phyloP scores from a whole-genome alignment of 768 basidiomycete genomes.

The Astraeus odoratus region DNA sequence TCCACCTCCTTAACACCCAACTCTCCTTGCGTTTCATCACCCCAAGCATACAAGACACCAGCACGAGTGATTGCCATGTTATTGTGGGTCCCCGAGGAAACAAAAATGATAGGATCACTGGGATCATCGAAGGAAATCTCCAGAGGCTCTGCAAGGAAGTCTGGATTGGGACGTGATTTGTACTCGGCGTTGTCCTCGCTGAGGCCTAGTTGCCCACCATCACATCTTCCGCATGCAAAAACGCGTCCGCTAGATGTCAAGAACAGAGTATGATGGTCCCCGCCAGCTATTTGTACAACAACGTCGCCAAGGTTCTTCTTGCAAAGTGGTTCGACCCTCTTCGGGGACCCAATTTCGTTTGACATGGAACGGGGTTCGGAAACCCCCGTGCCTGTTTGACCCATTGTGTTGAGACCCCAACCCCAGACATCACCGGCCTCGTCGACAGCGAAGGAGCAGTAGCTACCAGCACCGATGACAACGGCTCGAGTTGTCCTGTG shows the following conservation, averaged over 20 bases:
- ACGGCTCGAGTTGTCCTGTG: slow-evolving; percentile 57
- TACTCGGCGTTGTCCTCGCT: slow-evolving; percentile 60
- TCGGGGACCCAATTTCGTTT: slow-evolving; percentile 54
- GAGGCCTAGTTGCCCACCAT: slow-evolving; percentile 79
- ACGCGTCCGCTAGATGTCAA: slow-evolving; percentile 77
- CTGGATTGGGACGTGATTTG: slow-evolving; percentile 43
- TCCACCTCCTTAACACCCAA: slow-evolving; percentile 59
- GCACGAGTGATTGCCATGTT: slow-evolving; percentile 62
- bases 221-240: slow-evolving; percentile 79
- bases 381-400: slow-evolving; percentile 62
- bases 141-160: slow-evolving; percentile 61
- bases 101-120: slow-evolving; percentile 56
- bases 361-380: slow-evolving; percentile 39
- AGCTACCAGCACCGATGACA: slow-evolving; percentile 71
- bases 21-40: slow-evolving; percentile 72
- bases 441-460: slow-evolving; percentile 89
- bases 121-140: slow-evolving; percentile 57
- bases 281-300: slow-evolving; percentile 71
- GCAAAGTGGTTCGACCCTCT: slow-evolving; percentile 57
- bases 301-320: slow-evolving; percentile 54
- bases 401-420: slow-evolving; percentile 95
- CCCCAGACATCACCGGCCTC: slow-evolving; percentile 79
- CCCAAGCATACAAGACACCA: slow-evolving; percentile 72
- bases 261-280: slow-evolving; percentile 89
- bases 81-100: slow-evolving; percentile 66